Base-by-base conservation (phyloP, 1,284 basidiomycete genomes). In the Apiotrichum domesticum region DNA sequence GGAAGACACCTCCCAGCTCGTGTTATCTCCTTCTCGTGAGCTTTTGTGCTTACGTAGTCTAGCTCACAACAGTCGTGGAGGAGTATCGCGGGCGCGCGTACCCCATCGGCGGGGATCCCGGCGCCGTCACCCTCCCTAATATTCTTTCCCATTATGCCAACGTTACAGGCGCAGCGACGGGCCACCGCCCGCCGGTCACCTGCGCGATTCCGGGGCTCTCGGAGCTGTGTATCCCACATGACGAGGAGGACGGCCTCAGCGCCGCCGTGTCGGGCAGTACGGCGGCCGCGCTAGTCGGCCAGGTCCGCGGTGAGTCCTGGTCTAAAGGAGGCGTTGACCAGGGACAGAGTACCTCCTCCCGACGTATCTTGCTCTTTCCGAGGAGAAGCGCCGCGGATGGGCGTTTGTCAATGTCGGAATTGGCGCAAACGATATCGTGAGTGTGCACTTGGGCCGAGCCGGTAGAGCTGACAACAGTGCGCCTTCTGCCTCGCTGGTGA, bases 1-100 rank as follows among this genome's bases (percentile, higher is more conserved):
- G 34, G 46, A 11, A 39, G 35, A 29, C 35, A 11, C 3, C 21
- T 44, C 32, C 14, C 50, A 42, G 13, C 5, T 10, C 39, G 7
- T 34, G 11, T 15, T 41, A 11, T 11, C 10, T 14, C 11, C 6
- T 42, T 39, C 37, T 39, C n/a, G 47, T 49, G 13, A 40, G 35
- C 6, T 29, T 1, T 3, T 14, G 32, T 10, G 10, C 15, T 13
- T 14, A 5, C n/a, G n/a, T n/a, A 13, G 41, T 11, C 4, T 3
- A 52, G 37, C 46, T 46, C 10, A 46, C 54, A 35, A 3, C 51
- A 54, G 44, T 44, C 35, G 61, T 71, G 3, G 63, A 63, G 37
- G 77, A 78, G 57, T 77, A 70, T 55, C 64, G 76, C 33, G 77
- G 77, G 1, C 52, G 71, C 3, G 76, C 75, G 1, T 78, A 77